Conservation (phyloP, 1,139 yeast genomes). For the Yamadazyma siamensis region DNA sequence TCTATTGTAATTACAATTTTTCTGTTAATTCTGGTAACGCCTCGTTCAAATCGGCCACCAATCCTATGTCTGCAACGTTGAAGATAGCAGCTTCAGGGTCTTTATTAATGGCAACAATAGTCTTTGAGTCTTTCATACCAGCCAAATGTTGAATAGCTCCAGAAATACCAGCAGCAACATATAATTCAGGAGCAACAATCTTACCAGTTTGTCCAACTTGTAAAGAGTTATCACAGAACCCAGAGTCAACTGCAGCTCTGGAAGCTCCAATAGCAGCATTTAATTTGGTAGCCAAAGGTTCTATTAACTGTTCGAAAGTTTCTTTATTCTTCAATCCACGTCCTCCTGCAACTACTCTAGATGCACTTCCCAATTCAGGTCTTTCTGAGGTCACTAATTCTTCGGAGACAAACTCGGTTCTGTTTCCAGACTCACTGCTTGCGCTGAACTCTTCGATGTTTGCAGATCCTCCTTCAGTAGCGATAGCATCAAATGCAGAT, state of each 20-base stretch:
- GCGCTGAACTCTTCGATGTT: constrained; percentile 49
- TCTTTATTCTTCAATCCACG: constrained; percentile 91
- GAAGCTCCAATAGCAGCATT: constrained; percentile 97
- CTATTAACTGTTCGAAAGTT: constrained; percentile 71
- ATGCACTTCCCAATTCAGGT: constrained; percentile 87
- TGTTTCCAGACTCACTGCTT: constrained; percentile 29
- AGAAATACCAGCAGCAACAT: constrained; percentile 88
- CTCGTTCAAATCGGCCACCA: constrained; percentile 85
- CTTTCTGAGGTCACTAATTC: constrained; percentile 74
- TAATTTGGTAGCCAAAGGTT: constrained; percentile 81
- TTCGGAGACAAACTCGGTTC: constrained; percentile 65
- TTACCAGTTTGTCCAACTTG: constrained; percentile 99
- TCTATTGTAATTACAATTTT: constrained; percentile 40
- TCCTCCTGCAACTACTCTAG: constrained; percentile 84
- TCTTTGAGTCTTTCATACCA: constrained; percentile 96
- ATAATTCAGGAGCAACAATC: constrained; percentile 93
- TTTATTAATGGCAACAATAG: constrained; percentile 90
- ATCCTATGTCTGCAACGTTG: constrained; percentile 84
- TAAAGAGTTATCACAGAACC: constrained; percentile 93
- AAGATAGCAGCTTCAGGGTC: constrained; percentile 94
- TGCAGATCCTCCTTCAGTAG: constrained; percentile 31
- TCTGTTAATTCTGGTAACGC: constrained; percentile 83
- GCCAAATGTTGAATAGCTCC: constrained; percentile 99
- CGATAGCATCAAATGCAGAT: constrained; percentile 74
- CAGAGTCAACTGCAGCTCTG: constrained; percentile 96